Evolutionary conservation across 306 rosid species (phyloP).

Genomic region (Dicorynia guianensis): DNA sequence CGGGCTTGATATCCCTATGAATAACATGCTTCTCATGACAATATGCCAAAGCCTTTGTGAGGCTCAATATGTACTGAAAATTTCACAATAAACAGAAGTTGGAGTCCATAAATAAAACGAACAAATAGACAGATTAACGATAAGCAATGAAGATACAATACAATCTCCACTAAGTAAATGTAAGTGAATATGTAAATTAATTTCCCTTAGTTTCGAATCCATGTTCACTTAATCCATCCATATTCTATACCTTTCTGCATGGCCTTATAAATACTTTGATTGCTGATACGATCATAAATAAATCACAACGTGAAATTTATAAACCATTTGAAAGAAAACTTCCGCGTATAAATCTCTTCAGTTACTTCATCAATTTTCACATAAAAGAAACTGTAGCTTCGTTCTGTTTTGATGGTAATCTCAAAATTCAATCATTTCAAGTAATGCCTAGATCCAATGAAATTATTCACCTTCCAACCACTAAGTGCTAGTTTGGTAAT

Average conservation of each 20-base stretch:
- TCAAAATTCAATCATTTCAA: not conserved
- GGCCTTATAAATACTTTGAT: not conserved
- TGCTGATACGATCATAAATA: conserved; percentile 22
- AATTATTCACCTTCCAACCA: not conserved
- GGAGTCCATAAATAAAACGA: not conserved
- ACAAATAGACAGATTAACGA: conserved; percentile 11
- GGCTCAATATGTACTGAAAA: conserved; percentile 76
- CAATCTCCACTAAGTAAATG: not conserved
- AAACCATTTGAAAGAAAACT: not conserved
- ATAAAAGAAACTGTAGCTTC: not conserved
- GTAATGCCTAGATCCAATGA: conserved; percentile 18
- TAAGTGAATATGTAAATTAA: not conserved
- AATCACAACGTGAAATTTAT: not conserved
- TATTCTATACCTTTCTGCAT: not conserved
- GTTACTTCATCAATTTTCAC: conserved; percentile 1
- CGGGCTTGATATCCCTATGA: conserved; percentile 95
- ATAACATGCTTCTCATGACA: conserved; percentile 93
- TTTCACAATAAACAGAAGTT: conserved; percentile 28
- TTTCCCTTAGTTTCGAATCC: not conserved
- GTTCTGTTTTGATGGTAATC: not conserved
- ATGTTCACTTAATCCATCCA: conserved; percentile 14
- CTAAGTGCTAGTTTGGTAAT: not conserved
- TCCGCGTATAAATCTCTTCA: not conserved
- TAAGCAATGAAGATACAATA: conserved; percentile 2
- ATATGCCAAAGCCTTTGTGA: conserved; percentile 82